These are phyloP conservation scores for Candida tunisiensis DNA, from an alignment of 1,139 yeast genomes.

Conservation along the genomic window DNA sequence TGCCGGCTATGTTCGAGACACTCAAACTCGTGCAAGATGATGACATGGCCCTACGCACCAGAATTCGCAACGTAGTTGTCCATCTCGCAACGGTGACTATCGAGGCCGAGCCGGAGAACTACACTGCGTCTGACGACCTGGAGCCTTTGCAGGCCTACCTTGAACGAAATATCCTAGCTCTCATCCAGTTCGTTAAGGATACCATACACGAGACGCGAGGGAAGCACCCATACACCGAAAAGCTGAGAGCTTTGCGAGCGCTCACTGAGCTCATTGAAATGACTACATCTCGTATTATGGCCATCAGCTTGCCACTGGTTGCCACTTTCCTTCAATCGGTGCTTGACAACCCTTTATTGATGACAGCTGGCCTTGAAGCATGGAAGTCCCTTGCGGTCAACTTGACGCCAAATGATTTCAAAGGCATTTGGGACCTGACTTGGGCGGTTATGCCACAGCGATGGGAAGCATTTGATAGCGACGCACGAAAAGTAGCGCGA, in stretches of 20 bases:
- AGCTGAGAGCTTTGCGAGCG: too few relatives aligned
- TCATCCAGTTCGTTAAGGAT: conserved; percentile 10
- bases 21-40: too few relatives aligned
- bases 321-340: conserved; percentile 78
- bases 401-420: conserved; percentile 31
- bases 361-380: conserved; percentile 45
- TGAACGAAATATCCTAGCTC: background rate
- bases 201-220: conserved; percentile 62
- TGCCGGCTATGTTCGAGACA: background rate
- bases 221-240: conserved; percentile 53
- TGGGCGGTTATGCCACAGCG: conserved; percentile 46
- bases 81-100: too few relatives aligned
- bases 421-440: conserved; percentile 36
- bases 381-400: conserved; percentile 37
- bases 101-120: too few relatives aligned
- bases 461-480: conserved; percentile 34
- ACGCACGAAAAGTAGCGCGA: conserved; percentile 31
- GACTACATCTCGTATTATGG: background rate
- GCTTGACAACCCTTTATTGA: conserved; percentile 44
- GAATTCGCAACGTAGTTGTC: too few relatives aligned
- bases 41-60: too few relatives aligned
- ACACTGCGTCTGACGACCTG: too few relatives aligned
- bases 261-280: background rate
- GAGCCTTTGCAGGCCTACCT: too few relatives aligned
- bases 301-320: conserved; percentile 62